Conservation (phyloP, 352 stramenopile species). For the Phytophthora multivora region DNA sequence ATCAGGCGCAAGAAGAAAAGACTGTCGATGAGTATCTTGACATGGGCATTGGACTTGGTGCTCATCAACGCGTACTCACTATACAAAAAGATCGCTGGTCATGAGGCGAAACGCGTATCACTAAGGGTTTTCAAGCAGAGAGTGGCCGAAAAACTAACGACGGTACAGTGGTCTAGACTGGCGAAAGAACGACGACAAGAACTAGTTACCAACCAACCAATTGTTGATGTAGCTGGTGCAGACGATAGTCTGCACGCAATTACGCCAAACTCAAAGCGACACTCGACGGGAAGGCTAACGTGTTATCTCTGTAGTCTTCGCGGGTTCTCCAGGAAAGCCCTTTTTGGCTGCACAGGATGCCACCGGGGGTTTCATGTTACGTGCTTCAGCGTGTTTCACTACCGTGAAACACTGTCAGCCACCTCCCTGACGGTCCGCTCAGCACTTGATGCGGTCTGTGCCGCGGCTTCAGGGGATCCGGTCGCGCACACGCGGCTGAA, state of each 20-base stretch:
- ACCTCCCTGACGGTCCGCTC: too few relatives aligned
- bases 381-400: too few relatives aligned
- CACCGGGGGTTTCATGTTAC: too few relatives aligned
- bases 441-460: too few relatives aligned
- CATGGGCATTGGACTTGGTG: background rate
- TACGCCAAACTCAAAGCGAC: conserved; percentile 3
- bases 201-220: background rate
- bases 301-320: conserved; percentile 8
- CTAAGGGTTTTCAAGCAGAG: conserved; percentile 11
- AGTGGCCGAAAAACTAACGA: conserved; percentile 7
- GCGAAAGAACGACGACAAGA: background rate
- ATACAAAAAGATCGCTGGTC: background rate
- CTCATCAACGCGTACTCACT: background rate
- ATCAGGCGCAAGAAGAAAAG: conserved; percentile 2
- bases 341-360: too few relatives aligned
- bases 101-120: background rate
- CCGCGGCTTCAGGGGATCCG: too few relatives aligned
- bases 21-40: background rate
- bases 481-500: too few relatives aligned
- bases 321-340: background rate
- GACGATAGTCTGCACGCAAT: conserved; percentile 1
- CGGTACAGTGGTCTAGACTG: background rate
- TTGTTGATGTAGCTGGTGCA: background rate
- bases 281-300: background rate
- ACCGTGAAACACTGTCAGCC: too few relatives aligned